Evolutionary conservation across 2,329 filamentous ascomycete species (phyloP), one percentile per base, ranked within the genome.

Genomic region (Beauveria bassiana): DNA sequence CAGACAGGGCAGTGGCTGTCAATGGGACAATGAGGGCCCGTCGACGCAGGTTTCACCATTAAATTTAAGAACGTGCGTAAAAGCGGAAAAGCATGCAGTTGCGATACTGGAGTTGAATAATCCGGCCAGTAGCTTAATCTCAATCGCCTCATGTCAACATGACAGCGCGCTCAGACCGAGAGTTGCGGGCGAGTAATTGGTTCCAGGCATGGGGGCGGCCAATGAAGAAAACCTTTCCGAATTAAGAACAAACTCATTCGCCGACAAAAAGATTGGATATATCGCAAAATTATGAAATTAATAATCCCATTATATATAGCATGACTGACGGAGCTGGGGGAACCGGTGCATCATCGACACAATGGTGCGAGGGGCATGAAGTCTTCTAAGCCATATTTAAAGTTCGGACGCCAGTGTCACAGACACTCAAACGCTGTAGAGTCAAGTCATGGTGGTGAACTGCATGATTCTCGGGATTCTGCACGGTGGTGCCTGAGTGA

Each of bases 21-120:
- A 59, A 26, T 42, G 56, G 46, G 46, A 59, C 22, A 22, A 59
- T 22, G 56, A 28, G 56, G 55, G 46, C 22, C 56, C 56, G 56
- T 34, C 46, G 18, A 20, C 34, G 31, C 46, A 34, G 14, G 56
- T 59, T 52, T 59, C 56, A 59, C 20, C 56, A 31, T 34, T 34
- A 10, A 16, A 16, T 14, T 22, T 14, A 9, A 31, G 56, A 18
- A 43, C 47, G 47, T 59, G 56, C 56, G 56, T 40, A 34, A 34
- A 51, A 34, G 46, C 34, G 46, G 38, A 38, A 52, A 52, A n/a
- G 18, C 6, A 46, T 2, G 34, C 45, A 6, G 42, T 40, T 49
- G 31, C 45, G 46, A 40, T 40, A 18, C 18, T 50, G 20, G n/a
- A 40, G 24, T 34, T 38, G 49, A 2, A 10, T 38, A 20, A 18